These are phyloP conservation scores for Ceratobasidium sp. DNA, from an alignment of 1,284 basidiomycete species.

Conservation along the genomic window DNA sequence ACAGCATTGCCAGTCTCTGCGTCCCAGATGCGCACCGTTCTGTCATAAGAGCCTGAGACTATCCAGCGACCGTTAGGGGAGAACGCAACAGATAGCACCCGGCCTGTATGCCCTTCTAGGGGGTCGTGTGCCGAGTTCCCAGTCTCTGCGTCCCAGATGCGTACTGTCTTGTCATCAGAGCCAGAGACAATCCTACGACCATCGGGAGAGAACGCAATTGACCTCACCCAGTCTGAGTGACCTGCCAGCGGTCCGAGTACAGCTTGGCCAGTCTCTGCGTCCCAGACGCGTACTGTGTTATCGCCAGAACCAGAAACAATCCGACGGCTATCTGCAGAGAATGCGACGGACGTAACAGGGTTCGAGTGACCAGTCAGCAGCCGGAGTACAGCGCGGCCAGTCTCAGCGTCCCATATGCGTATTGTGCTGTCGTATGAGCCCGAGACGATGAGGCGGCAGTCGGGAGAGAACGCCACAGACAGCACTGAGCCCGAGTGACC, in stretches of 20 bases:
- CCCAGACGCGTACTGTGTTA: constrained; percentile 34
- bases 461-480: constrained; percentile 27
- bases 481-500: background rate
- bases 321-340: constrained; percentile 32
- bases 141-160: constrained; percentile 15
- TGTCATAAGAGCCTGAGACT: constrained; percentile 43
- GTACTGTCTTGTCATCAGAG: background rate
- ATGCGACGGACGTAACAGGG: constrained; percentile 12
- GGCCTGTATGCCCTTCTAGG: too few species aligned
- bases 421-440: constrained; percentile 17
- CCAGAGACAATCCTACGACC: constrained; percentile 1
- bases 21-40: constrained; percentile 45
- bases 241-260: background rate
- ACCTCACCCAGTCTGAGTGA: background rate
- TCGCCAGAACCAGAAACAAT: constrained; percentile 20
- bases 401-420: constrained; percentile 9
- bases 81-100: too few species aligned
- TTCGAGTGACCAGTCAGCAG: background rate
- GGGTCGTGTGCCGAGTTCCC: background rate
- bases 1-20: constrained; percentile 15
- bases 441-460: constrained; percentile 21
- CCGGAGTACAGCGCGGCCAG: background rate
- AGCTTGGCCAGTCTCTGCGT: background rate
- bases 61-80: constrained; percentile 33
- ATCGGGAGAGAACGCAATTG: constrained; percentile 21